Conservation (phyloP, 2,329 filamentous ascomycete species). For the Pyrenochaeta sp. region DNA sequence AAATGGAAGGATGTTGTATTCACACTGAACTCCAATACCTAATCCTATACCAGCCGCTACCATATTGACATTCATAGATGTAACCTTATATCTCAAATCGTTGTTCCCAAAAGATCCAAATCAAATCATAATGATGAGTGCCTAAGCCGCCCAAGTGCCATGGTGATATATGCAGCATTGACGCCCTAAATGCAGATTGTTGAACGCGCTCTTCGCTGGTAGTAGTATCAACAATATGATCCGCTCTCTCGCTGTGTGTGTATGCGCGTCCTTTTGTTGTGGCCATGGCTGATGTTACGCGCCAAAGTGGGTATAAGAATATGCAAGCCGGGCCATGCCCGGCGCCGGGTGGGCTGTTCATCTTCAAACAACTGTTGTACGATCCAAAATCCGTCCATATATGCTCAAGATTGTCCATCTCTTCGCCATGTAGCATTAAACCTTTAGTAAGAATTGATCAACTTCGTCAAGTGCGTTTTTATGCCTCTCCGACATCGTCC, state of each 20-base stretch:
- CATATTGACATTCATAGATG: neutral
- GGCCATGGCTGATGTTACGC: neutral
- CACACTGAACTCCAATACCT: slow-evolving; percentile 3
- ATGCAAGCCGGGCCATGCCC: neutral
- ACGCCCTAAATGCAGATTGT: slow-evolving; percentile 2
- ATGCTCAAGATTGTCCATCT: neutral
- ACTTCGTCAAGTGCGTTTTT: slow-evolving; percentile 6
- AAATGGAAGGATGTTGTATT: neutral
- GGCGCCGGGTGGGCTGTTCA: neutral
- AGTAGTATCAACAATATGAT: neutral
- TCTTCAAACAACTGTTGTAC: neutral
- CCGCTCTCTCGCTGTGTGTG: neutral
- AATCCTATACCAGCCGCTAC: neutral
- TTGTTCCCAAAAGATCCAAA: neutral
- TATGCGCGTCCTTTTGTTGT: neutral
- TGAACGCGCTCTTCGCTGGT: neutral
- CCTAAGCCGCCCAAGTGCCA: neutral
- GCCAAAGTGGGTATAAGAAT: slow-evolving; percentile 4
- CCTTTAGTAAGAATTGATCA: slow-evolving; percentile 4
- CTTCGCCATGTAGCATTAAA: slow-evolving; percentile 6
- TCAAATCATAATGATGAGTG: neutral
- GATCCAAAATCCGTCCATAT: neutral
- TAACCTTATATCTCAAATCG: neutral
- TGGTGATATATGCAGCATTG: neutral
- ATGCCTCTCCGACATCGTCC: slow-evolving; percentile 37